Conservation (phyloP, 495 filamentous ascomycete species). For the Cercophora newfieldiana region DNA sequence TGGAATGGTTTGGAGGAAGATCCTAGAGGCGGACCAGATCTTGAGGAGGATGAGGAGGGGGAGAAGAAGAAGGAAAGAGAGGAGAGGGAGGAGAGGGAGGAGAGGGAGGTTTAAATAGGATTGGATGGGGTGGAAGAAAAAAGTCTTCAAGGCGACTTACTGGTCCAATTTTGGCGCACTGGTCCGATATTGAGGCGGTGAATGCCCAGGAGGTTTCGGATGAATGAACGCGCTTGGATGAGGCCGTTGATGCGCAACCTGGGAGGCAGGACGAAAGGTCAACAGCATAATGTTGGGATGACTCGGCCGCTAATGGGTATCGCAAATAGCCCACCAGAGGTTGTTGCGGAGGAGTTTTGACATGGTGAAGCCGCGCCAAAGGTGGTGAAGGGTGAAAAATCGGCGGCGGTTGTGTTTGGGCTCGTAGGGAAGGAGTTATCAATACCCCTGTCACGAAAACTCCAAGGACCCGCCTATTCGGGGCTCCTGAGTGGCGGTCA, state of each 20-base stretch:
- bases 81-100: neutral
- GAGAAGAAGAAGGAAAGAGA: neutral
- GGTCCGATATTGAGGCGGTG: too few species aligned
- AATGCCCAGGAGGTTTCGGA: too few species aligned
- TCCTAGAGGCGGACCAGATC: neutral
- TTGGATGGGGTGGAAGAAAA: neutral
- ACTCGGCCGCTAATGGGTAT: too few species aligned
- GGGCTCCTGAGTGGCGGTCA: neutral
- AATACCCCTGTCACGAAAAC: neutral
- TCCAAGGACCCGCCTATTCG: neutral
- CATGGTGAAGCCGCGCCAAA: too few species aligned
- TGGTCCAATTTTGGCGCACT: too few species aligned
- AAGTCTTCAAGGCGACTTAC: neutral
- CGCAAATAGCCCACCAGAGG: too few species aligned
- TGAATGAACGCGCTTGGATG: too few species aligned
- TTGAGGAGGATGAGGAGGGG: neutral
- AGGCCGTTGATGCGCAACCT: too few species aligned
- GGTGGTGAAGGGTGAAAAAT: neutral
- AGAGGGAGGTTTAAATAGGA: neutral
- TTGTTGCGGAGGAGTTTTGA: too few species aligned
- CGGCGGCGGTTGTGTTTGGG: neutral
- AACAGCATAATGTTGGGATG: too few species aligned
- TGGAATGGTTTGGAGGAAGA: neutral
- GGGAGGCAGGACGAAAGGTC: too few species aligned
- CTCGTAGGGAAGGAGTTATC: neutral